Conservation (phyloP, 2,329 filamentous ascomycete species). For the Dryadomyces quercivorus region DNA sequence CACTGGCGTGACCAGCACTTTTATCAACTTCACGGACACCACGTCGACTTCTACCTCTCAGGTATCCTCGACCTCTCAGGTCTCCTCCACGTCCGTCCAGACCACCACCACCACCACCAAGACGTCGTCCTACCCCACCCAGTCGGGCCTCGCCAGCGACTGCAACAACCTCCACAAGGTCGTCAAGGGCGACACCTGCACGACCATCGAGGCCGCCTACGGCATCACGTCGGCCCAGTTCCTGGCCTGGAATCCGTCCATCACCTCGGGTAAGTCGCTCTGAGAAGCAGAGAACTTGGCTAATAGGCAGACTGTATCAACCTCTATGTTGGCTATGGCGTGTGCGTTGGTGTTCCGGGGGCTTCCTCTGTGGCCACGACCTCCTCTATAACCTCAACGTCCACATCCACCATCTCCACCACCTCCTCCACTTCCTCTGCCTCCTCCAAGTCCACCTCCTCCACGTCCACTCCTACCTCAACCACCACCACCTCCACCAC, state of each 20-base stretch:
- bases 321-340: background rate
- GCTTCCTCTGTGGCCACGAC: too few species aligned
- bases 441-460: too few species aligned
- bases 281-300: background rate
- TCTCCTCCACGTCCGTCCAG: background rate
- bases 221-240: slow-evolving; percentile 6
- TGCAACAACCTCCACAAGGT: slow-evolving; percentile 8
- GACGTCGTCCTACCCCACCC: background rate
- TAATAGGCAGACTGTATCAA: slow-evolving; percentile 1
- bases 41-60: background rate
- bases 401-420: too few species aligned
- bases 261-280: background rate
- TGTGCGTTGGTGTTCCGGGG: background rate
- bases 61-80: background rate
- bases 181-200: slow-evolving; percentile 5
- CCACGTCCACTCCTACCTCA: too few species aligned
- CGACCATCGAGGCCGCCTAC: background rate
- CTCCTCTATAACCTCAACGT: too few species aligned
- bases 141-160: slow-evolving; percentile 3
- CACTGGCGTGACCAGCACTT: background rate
- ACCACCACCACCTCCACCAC: too few species aligned
- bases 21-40: background rate
- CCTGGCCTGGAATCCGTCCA: slow-evolving; percentile 4
- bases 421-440: too few species aligned
- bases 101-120: background rate